Evolutionary conservation across 1,284 basidiomycete genomes (phyloP), one percentile per base, ranked within the genome.

Genomic region (Ceratobasidium sp.): DNA sequence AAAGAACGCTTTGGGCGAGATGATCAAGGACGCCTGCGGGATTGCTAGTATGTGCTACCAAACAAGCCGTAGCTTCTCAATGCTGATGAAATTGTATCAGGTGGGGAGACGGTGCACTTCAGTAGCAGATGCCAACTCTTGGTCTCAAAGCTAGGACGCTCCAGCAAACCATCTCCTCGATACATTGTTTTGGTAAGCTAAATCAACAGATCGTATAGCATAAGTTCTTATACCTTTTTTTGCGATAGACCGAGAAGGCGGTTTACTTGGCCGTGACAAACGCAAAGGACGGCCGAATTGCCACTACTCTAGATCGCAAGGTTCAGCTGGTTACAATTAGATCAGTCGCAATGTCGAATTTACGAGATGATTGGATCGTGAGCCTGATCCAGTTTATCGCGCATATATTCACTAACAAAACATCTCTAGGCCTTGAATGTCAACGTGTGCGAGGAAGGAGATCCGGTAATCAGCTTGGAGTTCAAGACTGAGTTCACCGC

Each of bases 401-500:
- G 6, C 41, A 34, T 64, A 14, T 60, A 28, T 45, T 12, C 18
- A 53, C 34, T 58, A 16, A 32, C 39, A 50, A 52, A 52, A n/a
- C 4, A 26, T 53, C 26, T 18, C 30, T 55, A 89, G 89, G 85
- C 85, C 8, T 79, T 94, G 76, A 96, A 96, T 79, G 88, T 90
- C 52, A 89, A 85, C 73, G 83, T 86, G 32, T 87, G 89, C 0
- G 95, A 97, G 80, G 97, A 98, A 80, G 96, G 95, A n/a, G 97
- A 99, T 79, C 96, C 97, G 0, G 85, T 98, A 60, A 86, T 99
- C 78, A 92, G 89, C 74, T 96, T 93, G 77, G 85, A 89, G 76
- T 97, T 99, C 88, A 99, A 99, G 88, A 99, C 97, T 0, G 97
- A 99, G 80, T 85, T 99, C 65, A 85, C 90, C 9, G 88, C 94